Conservation (phyloP, 371 early-diverging fungal species). For the Mortierella sp. region DNA sequence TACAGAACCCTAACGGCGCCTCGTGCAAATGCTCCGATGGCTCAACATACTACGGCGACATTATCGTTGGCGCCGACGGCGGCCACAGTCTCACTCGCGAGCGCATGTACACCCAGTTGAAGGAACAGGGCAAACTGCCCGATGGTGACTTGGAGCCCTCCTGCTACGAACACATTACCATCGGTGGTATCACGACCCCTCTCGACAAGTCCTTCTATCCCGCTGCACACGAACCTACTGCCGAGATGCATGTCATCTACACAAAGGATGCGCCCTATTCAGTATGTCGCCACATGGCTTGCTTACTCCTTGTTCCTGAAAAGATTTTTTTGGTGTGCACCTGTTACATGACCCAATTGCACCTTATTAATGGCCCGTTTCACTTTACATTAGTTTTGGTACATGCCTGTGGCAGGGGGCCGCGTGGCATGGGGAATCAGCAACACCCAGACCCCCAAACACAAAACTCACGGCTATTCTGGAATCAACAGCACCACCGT, state of each 20-base stretch:
- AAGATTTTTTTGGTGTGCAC: not conserved
- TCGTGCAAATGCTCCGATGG: slow-evolving; percentile 52
- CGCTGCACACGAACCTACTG: not conserved
- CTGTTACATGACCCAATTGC: not conserved
- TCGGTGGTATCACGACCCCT: slow-evolving; percentile 20
- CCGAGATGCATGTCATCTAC: slow-evolving; percentile 26
- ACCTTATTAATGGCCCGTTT: not conserved
- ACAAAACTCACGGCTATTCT: slow-evolving; percentile 27
- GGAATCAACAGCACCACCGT: not conserved
- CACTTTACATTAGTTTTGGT: slow-evolving; percentile 40
- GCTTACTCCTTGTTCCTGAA: not conserved
- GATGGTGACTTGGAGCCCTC: slow-evolving; percentile 44
- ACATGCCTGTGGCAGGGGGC: slow-evolving; percentile 22
- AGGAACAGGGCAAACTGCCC: slow-evolving; percentile 39
- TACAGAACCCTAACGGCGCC: slow-evolving; percentile 48
- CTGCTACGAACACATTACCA: slow-evolving; percentile 22
- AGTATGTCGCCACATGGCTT: slow-evolving; percentile 20
- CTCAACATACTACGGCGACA: slow-evolving; percentile 52
- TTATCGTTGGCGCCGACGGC: slow-evolving; percentile 51
- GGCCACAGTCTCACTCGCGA: slow-evolving; percentile 41
- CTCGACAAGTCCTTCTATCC: slow-evolving; percentile 29
- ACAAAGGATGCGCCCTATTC: slow-evolving; percentile 33
- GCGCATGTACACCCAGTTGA: slow-evolving; percentile 32
- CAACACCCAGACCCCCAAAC: slow-evolving; percentile 22
- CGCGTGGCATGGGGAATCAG: slow-evolving; percentile 40